These are phyloP conservation scores for Penicillium paradoxum DNA, from an alignment of 495 filamentous ascomycete species.

Conservation along the genomic window DNA sequence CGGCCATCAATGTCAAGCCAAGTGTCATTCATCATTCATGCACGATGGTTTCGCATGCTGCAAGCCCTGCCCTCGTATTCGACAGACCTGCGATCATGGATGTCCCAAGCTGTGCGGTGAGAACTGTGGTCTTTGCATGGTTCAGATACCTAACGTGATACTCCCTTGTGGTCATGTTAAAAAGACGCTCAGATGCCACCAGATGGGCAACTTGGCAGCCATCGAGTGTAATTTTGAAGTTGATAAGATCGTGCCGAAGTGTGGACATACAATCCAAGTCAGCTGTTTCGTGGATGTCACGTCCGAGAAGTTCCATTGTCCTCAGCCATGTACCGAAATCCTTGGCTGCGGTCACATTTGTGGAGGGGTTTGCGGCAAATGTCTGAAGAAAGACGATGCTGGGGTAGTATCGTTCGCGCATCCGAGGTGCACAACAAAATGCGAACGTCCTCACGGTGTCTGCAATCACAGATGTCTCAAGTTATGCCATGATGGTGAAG, in stretches of 20 bases:
- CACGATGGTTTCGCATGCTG: slow-evolving; percentile 6
- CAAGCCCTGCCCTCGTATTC: slow-evolving; percentile 12
- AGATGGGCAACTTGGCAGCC: background rate
- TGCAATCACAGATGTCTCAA: slow-evolving; percentile 8
- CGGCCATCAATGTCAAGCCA: slow-evolving; percentile 11
- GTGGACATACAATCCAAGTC: background rate
- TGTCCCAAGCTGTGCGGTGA: slow-evolving; percentile 11
- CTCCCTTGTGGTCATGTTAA: slow-evolving; percentile 9
- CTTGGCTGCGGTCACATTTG: slow-evolving; percentile 5
- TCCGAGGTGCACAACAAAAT: slow-evolving; percentile 1
- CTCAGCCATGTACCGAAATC: slow-evolving; percentile 1
- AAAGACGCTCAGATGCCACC: background rate
- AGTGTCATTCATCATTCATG: slow-evolving; percentile 9
- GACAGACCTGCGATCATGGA: slow-evolving; percentile 2
- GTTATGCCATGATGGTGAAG: background rate
- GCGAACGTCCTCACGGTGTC: slow-evolving; percentile 7
- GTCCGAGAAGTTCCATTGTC: background rate
- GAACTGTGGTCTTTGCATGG: slow-evolving; percentile 4
- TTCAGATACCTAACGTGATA: slow-evolving; percentile 1
- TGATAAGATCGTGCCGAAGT: slow-evolving; percentile 1
- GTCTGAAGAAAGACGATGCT: background rate
- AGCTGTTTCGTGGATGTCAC: slow-evolving; percentile 2
- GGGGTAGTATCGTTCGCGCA: background rate
- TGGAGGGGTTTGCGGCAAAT: background rate
- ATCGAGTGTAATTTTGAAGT: background rate